Evolutionary conservation across 306 rosid genomes (phyloP), one percentile per base, ranked within the genome.

Genomic region (Cicer chorassanicum): DNA sequence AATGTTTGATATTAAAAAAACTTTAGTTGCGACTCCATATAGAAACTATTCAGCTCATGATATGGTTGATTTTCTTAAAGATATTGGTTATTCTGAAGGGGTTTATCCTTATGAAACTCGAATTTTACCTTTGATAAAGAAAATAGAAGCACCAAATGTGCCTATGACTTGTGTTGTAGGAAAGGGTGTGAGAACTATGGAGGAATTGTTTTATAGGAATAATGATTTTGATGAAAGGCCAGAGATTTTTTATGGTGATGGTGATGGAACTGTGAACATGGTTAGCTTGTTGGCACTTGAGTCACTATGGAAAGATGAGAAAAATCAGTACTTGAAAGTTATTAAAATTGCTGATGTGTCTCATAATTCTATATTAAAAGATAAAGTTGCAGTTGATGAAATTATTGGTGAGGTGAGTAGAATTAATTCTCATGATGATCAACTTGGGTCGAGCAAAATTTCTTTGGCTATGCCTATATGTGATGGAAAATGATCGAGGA

Each of bases 231-330:
- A 92, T 54, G 86, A 88, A 59, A 82, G 40, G 0, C 97, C 99
- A 0, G 85, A 92, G 72, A 54, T 86, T 41, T 64, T 46, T 0
- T 86, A 85, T 48, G 96, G 96, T 57, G 93, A 94, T 65, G 99
- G 99, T 45, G 99, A 92, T 73, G 96, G 97, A 70, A 92, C 96
- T 9, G 96, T 92, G 85, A 94, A 90, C 72, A 71, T 82, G 96
- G 81, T 43, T 72, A 94, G 96, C 87, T 78, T 90, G 84, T 41
- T 87, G 74, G 99, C 88, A 15, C 89, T 87, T 59, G 84, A 89
- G 40, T 56, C 83, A 0, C 68, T 87, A 0, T 91, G 96, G 99
- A 76, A 68, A 14, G 10, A 79, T n/a, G 78, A 78, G 59, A 73
- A 71, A 71, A 87, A 86, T 59, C 93, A 91, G 63, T 83, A 81